Percentiles rank a stretch among this genome's conserved stretches.
Evolutionary conservation across 257 asterid species (phyloP).

Genomic region (Rauvolfia tetraphylla): DNA sequence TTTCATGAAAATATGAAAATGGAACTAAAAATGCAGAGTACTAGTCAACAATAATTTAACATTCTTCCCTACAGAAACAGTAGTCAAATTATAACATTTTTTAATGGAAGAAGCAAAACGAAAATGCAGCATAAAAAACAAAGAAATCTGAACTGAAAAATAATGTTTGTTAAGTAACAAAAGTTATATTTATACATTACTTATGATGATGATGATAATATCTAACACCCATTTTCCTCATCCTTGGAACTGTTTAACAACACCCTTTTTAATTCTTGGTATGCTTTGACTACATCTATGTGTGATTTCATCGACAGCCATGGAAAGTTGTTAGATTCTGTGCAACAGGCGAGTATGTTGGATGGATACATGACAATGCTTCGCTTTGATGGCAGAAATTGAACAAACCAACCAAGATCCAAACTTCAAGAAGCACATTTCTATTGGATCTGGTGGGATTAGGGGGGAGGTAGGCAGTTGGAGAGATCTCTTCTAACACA

Average conservation of each 20-base stretch:
- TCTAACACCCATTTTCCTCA: not conserved
- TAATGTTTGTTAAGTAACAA: not conserved
- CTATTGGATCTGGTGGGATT: not conserved
- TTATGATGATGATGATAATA: no score
- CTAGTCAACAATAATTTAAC: not conserved
- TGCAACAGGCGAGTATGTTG: not conserved
- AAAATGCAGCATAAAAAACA: not conserved
- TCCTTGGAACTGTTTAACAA: not conserved
- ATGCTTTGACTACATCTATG: not conserved
- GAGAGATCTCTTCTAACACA: not conserved
- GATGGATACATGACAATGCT: not conserved
- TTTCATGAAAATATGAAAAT: constrained; percentile 2
- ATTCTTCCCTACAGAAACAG: not conserved
- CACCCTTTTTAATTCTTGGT: not conserved
- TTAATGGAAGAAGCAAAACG: not conserved
- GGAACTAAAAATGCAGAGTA: not conserved
- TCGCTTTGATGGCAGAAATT: not conserved
- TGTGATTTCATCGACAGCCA: not conserved
- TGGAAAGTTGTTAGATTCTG: not conserved
- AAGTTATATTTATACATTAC: not conserved
- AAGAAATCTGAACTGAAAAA: not conserved
- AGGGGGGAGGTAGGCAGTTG: not conserved
- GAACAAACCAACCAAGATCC: not conserved
- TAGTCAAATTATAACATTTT: not conserved
- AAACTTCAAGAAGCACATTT: not conserved